Base-by-base conservation (phyloP, 371 early-diverging fungal species). In the Mortierella sp. region DNA sequence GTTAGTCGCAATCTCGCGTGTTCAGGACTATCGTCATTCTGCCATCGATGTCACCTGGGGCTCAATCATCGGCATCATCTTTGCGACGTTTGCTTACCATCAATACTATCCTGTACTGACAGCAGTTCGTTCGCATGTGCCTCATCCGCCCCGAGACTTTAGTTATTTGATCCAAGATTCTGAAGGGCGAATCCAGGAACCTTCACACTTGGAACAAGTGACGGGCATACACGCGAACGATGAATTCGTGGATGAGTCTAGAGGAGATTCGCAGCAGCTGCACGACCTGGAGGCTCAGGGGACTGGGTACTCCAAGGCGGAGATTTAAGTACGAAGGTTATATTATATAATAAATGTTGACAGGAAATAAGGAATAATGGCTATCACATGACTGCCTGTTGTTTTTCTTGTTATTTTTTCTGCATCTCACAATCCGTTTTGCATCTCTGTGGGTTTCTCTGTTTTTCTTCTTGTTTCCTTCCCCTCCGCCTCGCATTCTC, bases 41-140 rank as follows among this genome's bases (percentile, higher is more conserved):
- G 89, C 87, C 84, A 80, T 85, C 32, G 93, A 94, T 72, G 88
- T 93, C 17, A 72, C 85, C 52, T 79, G 86, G 28, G 94, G 94
- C 37, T 79, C 84, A 0, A 54, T 85, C 9, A 55, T 86, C 21
- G 88, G 91, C 34, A 60, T 84, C 1, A 37, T 81, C 17, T 82
- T 79, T 66, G 90, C 88, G 12, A 82, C 81, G 48, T 89, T 89
- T 56, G 79, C 86, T 0, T 92, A 92, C 55, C 83, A 81, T 59
- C 86, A 87, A 60, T 92, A 89, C 79, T 91, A 87, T 39, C 91
- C 92, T 17, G 50, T 70, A 2, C 44, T 73, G 1, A 30, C 52
- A 17, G 17, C 26, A 7, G 5, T 4, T 17, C 42, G n/a, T 15
- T 67, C 64, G 2, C 67, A 73, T n/a, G 42, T 73, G 15, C 73